These are phyloP conservation scores for Leccinum subspadiceum DNA, from an alignment of 1,284 basidiomycete genomes.

Conservation along the genomic window DNA sequence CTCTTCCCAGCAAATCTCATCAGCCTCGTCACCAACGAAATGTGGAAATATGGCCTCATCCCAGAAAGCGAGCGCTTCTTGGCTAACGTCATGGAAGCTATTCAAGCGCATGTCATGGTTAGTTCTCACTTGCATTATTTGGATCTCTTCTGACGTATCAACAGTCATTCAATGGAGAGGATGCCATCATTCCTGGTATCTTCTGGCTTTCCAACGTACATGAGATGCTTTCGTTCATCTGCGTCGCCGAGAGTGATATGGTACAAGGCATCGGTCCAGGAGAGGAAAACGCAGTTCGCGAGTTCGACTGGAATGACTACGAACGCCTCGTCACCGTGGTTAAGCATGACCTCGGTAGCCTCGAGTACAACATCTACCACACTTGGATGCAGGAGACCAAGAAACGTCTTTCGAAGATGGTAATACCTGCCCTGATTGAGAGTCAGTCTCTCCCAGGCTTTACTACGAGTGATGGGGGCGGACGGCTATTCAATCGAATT, in stretches of 20 bases:
- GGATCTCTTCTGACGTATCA: constrained; percentile 11
- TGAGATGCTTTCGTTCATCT: constrained; percentile 98
- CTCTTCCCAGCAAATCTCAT: constrained; percentile 99
- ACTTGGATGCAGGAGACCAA: constrained; percentile 99
- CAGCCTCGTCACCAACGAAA: constrained; percentile 96
- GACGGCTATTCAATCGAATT: constrained; percentile 91
- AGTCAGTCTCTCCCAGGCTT: constrained; percentile 98
- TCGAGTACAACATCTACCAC: constrained; percentile 99
- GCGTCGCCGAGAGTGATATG: constrained; percentile 98
- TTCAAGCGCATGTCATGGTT: constrained; percentile 98
- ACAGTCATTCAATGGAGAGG: constrained; percentile 89
- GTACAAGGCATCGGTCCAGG: constrained; percentile 97
- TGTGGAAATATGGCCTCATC: constrained; percentile 99
- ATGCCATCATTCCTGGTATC: constrained; percentile 93
- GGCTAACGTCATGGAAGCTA: constrained; percentile 98
- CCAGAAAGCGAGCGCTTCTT: constrained; percentile 97
- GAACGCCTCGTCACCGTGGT: constrained; percentile 96
- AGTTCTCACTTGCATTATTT: constrained; percentile 30
- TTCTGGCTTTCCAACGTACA: constrained; percentile 99
- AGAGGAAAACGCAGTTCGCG: constrained; percentile 85
- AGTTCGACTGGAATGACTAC: constrained; percentile 97
- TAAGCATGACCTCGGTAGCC: constrained; percentile 96
- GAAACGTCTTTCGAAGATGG: constrained; percentile 96
- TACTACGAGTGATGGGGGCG: constrained; percentile 92
- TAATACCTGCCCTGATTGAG: constrained; percentile 97